Conservation (phyloP, 2,329 filamentous ascomycete species). For the Apiospora saccharicola region DNA sequence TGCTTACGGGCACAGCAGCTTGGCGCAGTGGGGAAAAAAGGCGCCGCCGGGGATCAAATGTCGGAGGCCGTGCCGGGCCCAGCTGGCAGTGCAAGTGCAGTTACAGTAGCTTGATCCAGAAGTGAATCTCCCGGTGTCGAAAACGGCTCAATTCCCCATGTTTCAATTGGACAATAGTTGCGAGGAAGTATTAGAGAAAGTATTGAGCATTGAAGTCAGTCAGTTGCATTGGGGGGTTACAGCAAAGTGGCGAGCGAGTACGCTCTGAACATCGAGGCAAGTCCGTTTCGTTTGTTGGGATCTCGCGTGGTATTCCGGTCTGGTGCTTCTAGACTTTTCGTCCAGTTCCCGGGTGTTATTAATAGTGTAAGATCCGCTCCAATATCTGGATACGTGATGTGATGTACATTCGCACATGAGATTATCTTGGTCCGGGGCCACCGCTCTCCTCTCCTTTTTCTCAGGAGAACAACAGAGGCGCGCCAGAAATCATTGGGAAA, state of each 20-base stretch:
- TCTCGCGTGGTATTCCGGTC: too few species aligned
- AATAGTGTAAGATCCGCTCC: background rate
- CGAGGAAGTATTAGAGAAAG: background rate
- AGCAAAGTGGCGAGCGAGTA: background rate
- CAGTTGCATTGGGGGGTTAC: background rate
- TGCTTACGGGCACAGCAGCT: background rate
- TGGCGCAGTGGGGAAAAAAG: background rate
- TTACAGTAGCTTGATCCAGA: background rate
- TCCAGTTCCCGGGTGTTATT: background rate
- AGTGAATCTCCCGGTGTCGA: background rate
- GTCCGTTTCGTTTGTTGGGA: background rate
- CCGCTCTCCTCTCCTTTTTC: background rate
- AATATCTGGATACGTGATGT: background rate
- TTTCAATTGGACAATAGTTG: background rate
- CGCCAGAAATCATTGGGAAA: background rate
- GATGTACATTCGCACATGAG: too few species aligned
- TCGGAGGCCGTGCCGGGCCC: background rate
- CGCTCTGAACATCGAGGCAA: background rate
- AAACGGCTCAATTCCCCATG: background rate
- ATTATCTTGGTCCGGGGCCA: background rate
- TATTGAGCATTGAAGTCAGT: background rate
- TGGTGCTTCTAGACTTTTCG: background rate
- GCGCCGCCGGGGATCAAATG: background rate
- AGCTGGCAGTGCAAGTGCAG: background rate
- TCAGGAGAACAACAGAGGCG: background rate